Evolutionary conservation across 2,329 filamentous ascomycete species (phyloP), one percentile per base, ranked within the genome.

Genomic region (Exophiala aquamarina): DNA sequence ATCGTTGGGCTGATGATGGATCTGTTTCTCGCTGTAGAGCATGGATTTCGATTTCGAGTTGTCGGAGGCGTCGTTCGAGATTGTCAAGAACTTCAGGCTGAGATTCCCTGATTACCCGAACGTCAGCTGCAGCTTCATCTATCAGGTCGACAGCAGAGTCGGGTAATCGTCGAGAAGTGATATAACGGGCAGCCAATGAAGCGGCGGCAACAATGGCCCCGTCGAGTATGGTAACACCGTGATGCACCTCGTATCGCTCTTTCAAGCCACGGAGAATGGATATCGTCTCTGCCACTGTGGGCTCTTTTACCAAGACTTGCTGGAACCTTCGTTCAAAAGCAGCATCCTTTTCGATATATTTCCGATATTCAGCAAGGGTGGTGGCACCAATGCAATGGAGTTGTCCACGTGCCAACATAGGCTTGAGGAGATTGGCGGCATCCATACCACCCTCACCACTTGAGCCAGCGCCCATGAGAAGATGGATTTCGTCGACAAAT

Each of bases 251-350:
- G 71, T 97, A 98, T 66, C 90, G 89, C 68, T 97, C 92, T 75
- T 97, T 98, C 55, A 98, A 75, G 64, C 93, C 93, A 77, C 93
- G 89, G n/a, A 98, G 84, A 63, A 98, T 98, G 17, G 93, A 98
- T 54, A 98, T 82, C 11, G 93, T 97, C 71, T 98, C 93, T 1
- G 82, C 69, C 39, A 97, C 84, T 4, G 82, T 78, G 2, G 93
- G 93, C 66, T 98, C 93, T 73, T 96, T 96, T 67, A 97, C 92
- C 35, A 98, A 71, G 31, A 98, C 93, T 70, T 98, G 93, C 68
- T 98, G 93, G 79, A 98, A 98, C 68, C 93, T 88, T 70, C 93
- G 89, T 71, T 98, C 93, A 66, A 98, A 98, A 37, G 93, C 93
- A 36, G 89, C 87, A 62, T 98, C 93, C 72, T 98, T 98, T 69